phyloP scores from a whole-genome alignment of 306 rosid species.

The Cicer arietinum region DNA sequence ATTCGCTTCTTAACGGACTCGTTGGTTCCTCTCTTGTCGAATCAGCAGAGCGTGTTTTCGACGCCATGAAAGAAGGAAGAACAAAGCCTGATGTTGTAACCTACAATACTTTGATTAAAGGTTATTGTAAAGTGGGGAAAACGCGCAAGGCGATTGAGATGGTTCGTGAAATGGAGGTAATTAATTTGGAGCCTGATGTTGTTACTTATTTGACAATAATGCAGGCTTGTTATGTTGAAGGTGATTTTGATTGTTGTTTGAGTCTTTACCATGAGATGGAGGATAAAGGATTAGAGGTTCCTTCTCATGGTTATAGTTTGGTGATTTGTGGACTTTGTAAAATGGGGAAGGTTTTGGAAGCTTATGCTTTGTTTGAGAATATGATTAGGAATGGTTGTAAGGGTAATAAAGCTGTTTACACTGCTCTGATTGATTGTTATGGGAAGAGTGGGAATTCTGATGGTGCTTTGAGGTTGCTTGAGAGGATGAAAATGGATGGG shows the following conservation, averaged over 20 bases:
- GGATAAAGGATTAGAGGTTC: conserved; percentile 68
- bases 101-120: conserved; percentile 81
- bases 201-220: conserved; percentile 75
- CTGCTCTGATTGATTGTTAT: conserved; percentile 74
- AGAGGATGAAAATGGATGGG: conserved; percentile 70
- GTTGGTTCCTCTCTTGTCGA: conserved; percentile 66
- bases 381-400: conserved; percentile 66
- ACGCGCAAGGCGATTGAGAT: conserved; percentile 59
- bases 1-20: conserved; percentile 76
- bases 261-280: conserved; percentile 85
- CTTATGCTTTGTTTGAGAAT: conserved; percentile 60
- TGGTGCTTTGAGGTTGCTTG: conserved; percentile 69
- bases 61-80: conserved; percentile 66
- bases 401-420: conserved; percentile 74
- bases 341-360: conserved; percentile 69
- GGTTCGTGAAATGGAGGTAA: conserved; percentile 64
- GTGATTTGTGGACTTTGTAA: conserved; percentile 78
- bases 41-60: conserved; percentile 74
- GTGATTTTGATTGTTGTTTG: conserved; percentile 67
- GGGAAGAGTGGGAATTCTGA: conserved; percentile 68
- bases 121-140: conserved; percentile 75
- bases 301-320: conserved; percentile 68
- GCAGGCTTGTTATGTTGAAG: conserved; percentile 71
- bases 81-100: conserved; percentile 66
- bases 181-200: conserved; percentile 69